Percentiles rank a stretch among this genome's conserved stretches.
phyloP scores from a whole-genome alignment of 2,329 filamentous ascomycete species.

The Cyclaneusma minus region DNA sequence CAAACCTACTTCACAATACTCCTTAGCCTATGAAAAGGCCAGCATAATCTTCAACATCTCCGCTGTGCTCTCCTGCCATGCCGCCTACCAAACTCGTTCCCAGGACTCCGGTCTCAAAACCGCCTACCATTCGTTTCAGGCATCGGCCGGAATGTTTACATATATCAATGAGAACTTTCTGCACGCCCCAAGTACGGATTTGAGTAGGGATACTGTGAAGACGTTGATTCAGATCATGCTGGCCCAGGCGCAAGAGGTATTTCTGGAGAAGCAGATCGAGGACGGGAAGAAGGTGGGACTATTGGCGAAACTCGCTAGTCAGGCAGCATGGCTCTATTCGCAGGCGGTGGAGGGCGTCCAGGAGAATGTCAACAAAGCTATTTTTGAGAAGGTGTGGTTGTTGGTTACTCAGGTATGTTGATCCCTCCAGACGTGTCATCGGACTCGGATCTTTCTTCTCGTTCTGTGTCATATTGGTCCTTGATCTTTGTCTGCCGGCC shows the following conservation, averaged over 20 bases:
- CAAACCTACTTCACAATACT: slow-evolving; percentile 93
- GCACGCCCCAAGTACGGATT: slow-evolving; percentile 88
- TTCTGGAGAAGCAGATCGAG: slow-evolving; percentile 86
- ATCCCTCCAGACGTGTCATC: not conserved
- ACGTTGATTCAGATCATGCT: slow-evolving; percentile 85
- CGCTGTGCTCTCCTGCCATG: slow-evolving; percentile 89
- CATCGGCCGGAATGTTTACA: slow-evolving; percentile 97
- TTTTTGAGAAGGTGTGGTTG: slow-evolving; percentile 92
- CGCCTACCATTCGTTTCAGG: slow-evolving; percentile 95
- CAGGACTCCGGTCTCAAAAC: slow-evolving; percentile 91
- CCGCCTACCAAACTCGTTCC: slow-evolving; percentile 77
- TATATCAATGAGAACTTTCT: slow-evolving; percentile 99
- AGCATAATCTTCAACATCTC: slow-evolving; percentile 99
- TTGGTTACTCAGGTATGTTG: slow-evolving; percentile 56
- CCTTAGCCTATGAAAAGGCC: slow-evolving; percentile 92
- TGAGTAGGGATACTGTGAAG: slow-evolving; percentile 92
- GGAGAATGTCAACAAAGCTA: slow-evolving; percentile 76
- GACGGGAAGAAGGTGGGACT: slow-evolving; percentile 88
- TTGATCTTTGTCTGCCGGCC: not conserved
- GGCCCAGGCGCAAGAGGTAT: slow-evolving; percentile 92
- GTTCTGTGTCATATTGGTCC: slow-evolving; percentile 3
- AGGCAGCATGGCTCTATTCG: slow-evolving; percentile 74
- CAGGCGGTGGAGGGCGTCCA: slow-evolving; percentile 84
- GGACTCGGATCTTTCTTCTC: slow-evolving; percentile 1
- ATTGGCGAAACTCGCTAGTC: slow-evolving; percentile 82